Evolutionary conservation across 768 basidiomycete genomes (phyloP).

Genomic region (Suillus lakei): DNA sequence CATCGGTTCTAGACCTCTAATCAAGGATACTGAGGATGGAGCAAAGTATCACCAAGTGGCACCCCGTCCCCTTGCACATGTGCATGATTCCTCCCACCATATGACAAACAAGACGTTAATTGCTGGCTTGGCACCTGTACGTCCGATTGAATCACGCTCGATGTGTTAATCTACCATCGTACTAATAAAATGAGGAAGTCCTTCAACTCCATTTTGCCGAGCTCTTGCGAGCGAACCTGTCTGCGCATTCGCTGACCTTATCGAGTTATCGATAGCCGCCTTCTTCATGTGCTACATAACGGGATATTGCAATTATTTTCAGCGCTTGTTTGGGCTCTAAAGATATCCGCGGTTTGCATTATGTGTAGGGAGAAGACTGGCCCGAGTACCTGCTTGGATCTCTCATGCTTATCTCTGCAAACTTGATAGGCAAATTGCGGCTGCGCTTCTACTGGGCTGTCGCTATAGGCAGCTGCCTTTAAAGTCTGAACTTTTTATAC

Average conservation of each 20-base stretch:
- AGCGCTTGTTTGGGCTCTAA: constrained; percentile 11
- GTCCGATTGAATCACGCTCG: not conserved
- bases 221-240: not conserved
- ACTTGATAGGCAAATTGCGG: not conserved
- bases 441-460: not conserved
- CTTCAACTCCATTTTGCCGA: not conserved
- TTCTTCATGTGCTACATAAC: not conserved
- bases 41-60: not conserved
- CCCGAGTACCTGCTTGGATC: constrained; percentile 6
- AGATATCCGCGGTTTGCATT: constrained; percentile 12
- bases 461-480: not conserved
- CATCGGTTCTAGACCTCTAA: not conserved
- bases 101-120: not conserved
- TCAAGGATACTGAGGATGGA: not conserved
- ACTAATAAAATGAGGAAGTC: not conserved
- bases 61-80: not conserved
- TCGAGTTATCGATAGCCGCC: not conserved
- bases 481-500: not conserved
- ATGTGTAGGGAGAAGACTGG: not conserved
- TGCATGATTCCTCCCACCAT: not conserved
- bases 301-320: not conserved
- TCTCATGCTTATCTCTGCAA: constrained; percentile 20
- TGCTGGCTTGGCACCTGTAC: not conserved
- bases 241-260: not conserved
- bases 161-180: not conserved